Conservation (phyloP, 1,284 basidiomycete genomes). For the Trametes sp. region DNA sequence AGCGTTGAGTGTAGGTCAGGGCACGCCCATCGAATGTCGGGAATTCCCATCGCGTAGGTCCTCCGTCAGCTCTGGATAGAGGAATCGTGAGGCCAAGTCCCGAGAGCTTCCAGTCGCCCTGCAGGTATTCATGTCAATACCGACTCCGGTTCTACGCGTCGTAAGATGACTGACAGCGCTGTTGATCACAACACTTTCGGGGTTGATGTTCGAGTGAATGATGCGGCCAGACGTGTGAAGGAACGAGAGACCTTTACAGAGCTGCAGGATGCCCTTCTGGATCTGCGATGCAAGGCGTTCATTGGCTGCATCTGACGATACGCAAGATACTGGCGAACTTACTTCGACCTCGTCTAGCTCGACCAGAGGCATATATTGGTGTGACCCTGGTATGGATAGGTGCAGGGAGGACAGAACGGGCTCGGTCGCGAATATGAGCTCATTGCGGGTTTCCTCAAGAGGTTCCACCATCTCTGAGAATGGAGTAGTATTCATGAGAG, state of each 20-base stretch:
- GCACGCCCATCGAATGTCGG: slow-evolving; percentile 87
- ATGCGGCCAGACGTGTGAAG: slow-evolving; percentile 91
- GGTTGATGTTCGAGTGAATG: slow-evolving; percentile 91
- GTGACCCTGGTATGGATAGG: slow-evolving; percentile 73
- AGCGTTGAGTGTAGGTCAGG: slow-evolving; percentile 86
- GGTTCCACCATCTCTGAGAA: slow-evolving; percentile 99
- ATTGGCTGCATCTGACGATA: neutral
- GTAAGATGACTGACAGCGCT: slow-evolving; percentile 67
- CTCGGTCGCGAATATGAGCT: slow-evolving; percentile 95
- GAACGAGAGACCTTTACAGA: slow-evolving; percentile 94
- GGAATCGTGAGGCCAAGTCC: slow-evolving; percentile 90
- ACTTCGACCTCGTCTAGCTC: slow-evolving; percentile 94
- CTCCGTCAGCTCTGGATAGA: slow-evolving; percentile 74
- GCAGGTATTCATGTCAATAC: neutral
- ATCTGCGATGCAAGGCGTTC: slow-evolving; percentile 61
- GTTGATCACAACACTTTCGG: slow-evolving; percentile 89
- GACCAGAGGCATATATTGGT: slow-evolving; percentile 61
- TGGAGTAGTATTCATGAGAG: slow-evolving; percentile 14
- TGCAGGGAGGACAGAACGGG: slow-evolving; percentile 82
- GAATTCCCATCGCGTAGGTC: slow-evolving; percentile 85
- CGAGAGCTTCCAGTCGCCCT: slow-evolving; percentile 99
- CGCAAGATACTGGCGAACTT: slow-evolving; percentile 31
- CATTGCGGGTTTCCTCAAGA: slow-evolving; percentile 91
- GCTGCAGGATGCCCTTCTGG: slow-evolving; percentile 94
- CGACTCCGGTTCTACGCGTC: neutral